phyloP scores from a whole-genome alignment of 768 basidiomycete species.

The Pulveroboletus sp. region DNA sequence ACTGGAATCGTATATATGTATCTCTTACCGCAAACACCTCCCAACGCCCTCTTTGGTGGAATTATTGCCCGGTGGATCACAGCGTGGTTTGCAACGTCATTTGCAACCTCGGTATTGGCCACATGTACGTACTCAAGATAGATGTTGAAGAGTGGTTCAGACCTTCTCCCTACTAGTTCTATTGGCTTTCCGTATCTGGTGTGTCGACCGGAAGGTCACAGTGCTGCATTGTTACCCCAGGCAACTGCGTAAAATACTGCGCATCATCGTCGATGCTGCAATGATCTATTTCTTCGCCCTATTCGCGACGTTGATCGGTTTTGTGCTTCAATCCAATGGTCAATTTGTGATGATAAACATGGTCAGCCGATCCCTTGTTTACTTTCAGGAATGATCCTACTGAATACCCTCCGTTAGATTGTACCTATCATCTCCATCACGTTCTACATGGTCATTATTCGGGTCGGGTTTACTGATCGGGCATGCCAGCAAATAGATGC shows the following conservation, averaged over 20 bases:
- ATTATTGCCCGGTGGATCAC: conserved; percentile 30
- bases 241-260: conserved; percentile 11
- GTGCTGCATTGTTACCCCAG: conserved; percentile 10
- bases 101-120: conserved; percentile 29
- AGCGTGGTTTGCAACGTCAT: conserved; percentile 30
- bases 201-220: conserved; percentile 19
- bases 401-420: conserved; percentile 1
- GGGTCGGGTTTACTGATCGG: conserved; percentile 1
- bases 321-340: conserved; percentile 24
- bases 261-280: conserved; percentile 34
- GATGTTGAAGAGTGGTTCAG: not conserved
- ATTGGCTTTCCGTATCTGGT: conserved; percentile 26
- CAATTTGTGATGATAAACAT: conserved; percentile 35
- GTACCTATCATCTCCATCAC: conserved; percentile 14
- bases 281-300: conserved; percentile 34
- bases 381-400: not conserved
- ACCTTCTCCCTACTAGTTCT: conserved; percentile 13
- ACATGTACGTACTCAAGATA: conserved; percentile 17
- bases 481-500: not conserved
- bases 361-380: conserved; percentile 10
- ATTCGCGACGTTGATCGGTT: conserved; percentile 29
- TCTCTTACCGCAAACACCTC: not conserved
- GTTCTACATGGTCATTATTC: conserved; percentile 19
- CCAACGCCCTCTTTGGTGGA: conserved; percentile 25
- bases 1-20: conserved; percentile 4